Percentiles rank a stretch among this genome's conserved stretches.
These are phyloP conservation scores for Aspergillus pseudoglaucus DNA, from an alignment of 2,329 filamentous ascomycete species.

Conservation along the genomic window DNA sequence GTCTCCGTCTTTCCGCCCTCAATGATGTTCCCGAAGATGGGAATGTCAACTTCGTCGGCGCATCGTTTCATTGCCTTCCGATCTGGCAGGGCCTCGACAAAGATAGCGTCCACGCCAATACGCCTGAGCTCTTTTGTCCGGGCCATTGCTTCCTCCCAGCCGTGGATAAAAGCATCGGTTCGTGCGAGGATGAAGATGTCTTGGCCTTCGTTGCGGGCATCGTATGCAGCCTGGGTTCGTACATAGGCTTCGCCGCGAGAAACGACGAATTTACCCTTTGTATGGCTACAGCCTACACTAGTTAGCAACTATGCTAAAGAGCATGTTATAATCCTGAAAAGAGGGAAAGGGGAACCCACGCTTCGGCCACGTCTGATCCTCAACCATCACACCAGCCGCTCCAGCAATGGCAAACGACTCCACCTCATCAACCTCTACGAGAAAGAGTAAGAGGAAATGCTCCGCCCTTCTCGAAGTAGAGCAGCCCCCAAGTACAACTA, in stretches of 20 bases:
- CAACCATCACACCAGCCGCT: conserved; percentile 36
- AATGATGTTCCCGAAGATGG: conserved; percentile 41
- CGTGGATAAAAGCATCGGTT: conserved; percentile 28
- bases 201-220: conserved; percentile 36
- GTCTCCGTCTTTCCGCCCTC: conserved; percentile 40
- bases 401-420: conserved; percentile 39
- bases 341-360: conserved; percentile 4
- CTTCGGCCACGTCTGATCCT: conserved; percentile 44
- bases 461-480: too few species aligned
- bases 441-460: too few species aligned
- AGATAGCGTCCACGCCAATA: conserved; percentile 43
- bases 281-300: conserved; percentile 38
- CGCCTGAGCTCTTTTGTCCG: conserved; percentile 38
- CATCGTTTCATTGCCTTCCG: conserved; percentile 40
- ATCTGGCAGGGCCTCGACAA: conserved; percentile 42
- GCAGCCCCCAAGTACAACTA: conserved; percentile 17
- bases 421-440: conserved; percentile 16
- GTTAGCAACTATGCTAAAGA: too few species aligned
- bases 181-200: conserved; percentile 40
- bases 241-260: conserved; percentile 41
- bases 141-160: conserved; percentile 43
- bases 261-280: conserved; percentile 41
- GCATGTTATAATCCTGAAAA: too few species aligned
- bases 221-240: conserved; percentile 41
- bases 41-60: conserved; percentile 32